Evolutionary conservation across 2,329 filamentous ascomycete genomes (phyloP), one percentile per base, ranked within the genome.

Genomic region (Harringtonia lauricola): DNA sequence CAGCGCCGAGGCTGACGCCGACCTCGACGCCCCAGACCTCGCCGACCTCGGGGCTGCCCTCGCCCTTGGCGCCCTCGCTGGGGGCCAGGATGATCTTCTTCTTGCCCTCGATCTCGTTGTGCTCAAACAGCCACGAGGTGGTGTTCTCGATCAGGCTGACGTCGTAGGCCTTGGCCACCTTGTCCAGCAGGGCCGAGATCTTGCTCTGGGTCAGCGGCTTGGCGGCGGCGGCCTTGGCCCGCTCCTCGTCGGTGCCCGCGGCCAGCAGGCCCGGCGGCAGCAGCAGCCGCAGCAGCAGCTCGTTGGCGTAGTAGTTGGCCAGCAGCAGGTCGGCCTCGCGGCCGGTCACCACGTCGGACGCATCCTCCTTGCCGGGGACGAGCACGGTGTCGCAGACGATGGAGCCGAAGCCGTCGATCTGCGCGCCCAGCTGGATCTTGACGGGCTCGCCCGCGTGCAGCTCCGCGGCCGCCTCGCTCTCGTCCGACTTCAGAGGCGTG

Each of bases 11-110:
- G 65, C 85, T 92, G 60, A 98, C 79, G 55, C 90, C 90, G 61
- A 95, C 80, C 74, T 98, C 92, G 44, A 98, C 86, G 65, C 92
- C 92, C 92, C 92, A 98, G 49, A 94, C 89, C 63, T 98, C 92
- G 53, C 86, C 83, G 45, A 94, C 69, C 59, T 94, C 90, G 46
- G 92, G 85, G 46, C 79, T 65, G 58, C 92, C 92, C 49, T 98
- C 92, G 45, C 90, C 90, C 71, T 88, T 94, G 60, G 84, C 80
- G 52, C 86, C 86, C 57, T 95, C 88, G 41, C 81, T 77, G 29
- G 88, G 85, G 21, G 87, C 76, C 46, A 98, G 72, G 53, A 98
- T 92, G 59, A 98, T 95, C 79, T 95, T 96, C 81, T 95, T 95
- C 73, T 83, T 63, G 57, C 86, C 85, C 71, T 98, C 92, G 52